Base-by-base conservation (phyloP, 768 basidiomycete genomes). In the Naganishia friedmannii region DNA sequence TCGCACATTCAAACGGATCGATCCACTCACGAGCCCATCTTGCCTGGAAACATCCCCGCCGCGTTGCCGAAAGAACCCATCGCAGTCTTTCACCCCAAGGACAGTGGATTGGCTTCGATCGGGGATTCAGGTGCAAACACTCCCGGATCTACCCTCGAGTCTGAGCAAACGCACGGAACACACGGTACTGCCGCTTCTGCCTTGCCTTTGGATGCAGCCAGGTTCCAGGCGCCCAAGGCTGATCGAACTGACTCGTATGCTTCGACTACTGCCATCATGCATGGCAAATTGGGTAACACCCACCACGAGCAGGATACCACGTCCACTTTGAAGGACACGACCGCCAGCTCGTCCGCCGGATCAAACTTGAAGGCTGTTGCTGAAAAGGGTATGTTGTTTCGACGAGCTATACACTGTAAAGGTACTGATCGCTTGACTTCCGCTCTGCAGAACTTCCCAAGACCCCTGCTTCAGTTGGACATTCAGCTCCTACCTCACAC, bases 201-300 rank as follows among this genome's bases (percentile, higher is more conserved):
- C 12, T 51, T 21, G 48, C 48, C 48, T 7, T 51, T 63, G 21
- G 37, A 60, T 60, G 58, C 58, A 2, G 60, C 60, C 21, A 13
- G 42, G 39, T 63, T 63, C 60, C 60, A 63, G 8, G 37, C 60
- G 26, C 60, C 60, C 60, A 45, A 29, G 42, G 42, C 60, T n/a
- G 65, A 53, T 31, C 65, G 65, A 21, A 17, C 48, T 3, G 60
- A 70, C 26, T 70, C 69, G 37, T 7, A 23, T 21, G 56, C 60
- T 13, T 57, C 54, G 0, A 55, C 53, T 19, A 70, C 69, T 7
- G 69, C 69, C 4, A 70, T 70, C 69, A 51, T 51, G 19, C 69
- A 70, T 23, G 69, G 69, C 39, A 56, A 65, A 28, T 21, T 32
- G 17, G 69, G 69, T 15, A 56, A 69, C 37, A 28, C 21, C 13